phyloP scores from a whole-genome alignment of 1,139 yeast genomes.

The Geotrichum phurueaensis region DNA sequence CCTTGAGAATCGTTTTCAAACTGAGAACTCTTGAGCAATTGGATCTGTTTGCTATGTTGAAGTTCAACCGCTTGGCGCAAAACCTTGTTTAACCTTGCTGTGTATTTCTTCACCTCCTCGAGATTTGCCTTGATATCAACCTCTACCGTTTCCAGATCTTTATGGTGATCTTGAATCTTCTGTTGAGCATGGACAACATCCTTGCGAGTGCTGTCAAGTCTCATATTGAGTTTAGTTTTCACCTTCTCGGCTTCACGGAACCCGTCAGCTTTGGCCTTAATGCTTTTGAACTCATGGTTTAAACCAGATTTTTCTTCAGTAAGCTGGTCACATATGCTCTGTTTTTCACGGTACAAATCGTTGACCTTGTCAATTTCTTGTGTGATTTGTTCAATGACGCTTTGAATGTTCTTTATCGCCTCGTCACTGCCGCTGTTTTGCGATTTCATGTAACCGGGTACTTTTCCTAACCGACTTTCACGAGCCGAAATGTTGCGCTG shows the following conservation, averaged over 20 bases:
- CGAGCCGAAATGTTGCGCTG: conserved; percentile 8
- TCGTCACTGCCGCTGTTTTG: conserved; percentile 5
- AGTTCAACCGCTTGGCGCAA: neutral
- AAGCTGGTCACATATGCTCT: neutral
- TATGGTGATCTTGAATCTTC: neutral
- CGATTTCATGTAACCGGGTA: conserved; percentile 4
- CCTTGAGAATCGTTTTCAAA: conserved; percentile 5
- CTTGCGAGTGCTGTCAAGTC: neutral
- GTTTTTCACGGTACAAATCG: neutral
- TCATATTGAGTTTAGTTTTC: neutral
- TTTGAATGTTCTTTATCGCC: neutral
- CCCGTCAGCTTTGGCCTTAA: neutral
- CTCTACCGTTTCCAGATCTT: neutral
- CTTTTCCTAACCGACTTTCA: neutral
- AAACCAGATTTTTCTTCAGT: neutral
- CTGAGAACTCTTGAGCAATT: neutral
- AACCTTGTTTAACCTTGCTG: neutral
- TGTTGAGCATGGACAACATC: neutral
- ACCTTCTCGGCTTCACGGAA: neutral
- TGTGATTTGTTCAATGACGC: neutral
- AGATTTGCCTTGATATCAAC: neutral
- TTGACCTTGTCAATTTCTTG: neutral
- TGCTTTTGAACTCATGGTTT: neutral
- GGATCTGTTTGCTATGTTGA: conserved; percentile 1
- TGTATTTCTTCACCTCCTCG: neutral